A percentile compares a stretch with the other conserved stretches of the same genome.
Conservation (phyloP, 2,329 filamentous ascomycete genomes). For the Pseudomassariella vexata region DNA sequence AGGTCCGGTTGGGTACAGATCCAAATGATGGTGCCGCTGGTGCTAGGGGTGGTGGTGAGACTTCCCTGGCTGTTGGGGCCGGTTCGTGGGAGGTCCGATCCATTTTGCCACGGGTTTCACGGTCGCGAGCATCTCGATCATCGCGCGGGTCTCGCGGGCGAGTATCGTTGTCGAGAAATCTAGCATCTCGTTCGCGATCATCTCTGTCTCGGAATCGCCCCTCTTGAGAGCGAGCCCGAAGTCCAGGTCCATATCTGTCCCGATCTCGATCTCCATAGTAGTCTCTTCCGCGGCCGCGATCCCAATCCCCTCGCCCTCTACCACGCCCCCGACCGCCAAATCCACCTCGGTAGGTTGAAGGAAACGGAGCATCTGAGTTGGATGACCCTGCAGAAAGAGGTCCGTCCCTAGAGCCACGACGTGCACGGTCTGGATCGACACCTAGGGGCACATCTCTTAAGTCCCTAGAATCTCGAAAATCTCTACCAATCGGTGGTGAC, state of each 20-base stretch:
- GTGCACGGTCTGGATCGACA: slow-evolving; percentile 60
- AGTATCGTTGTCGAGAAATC: slow-evolving; percentile 29
- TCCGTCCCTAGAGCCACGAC: slow-evolving; percentile 66
- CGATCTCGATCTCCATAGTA: slow-evolving; percentile 61
- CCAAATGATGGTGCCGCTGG: slow-evolving; percentile 55
- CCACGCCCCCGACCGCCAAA: slow-evolving; percentile 51
- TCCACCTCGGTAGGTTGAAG: slow-evolving; percentile 48
- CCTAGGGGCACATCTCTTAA: slow-evolving; percentile 49
- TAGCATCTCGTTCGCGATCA: slow-evolving; percentile 29
- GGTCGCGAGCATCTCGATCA: slow-evolving; percentile 40
- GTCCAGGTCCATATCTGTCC: slow-evolving; percentile 39
- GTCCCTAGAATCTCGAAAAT: slow-evolving; percentile 55
- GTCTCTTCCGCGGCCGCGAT: slow-evolving; percentile 40
- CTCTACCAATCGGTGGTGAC: slow-evolving; percentile 60
- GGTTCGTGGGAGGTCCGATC: slow-evolving; percentile 48
- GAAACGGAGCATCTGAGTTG: slow-evolving; percentile 60
- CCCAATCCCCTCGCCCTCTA: slow-evolving; percentile 46
- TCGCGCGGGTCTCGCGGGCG: slow-evolving; percentile 41
- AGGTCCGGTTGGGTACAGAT: slow-evolving; percentile 43
- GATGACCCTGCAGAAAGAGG: slow-evolving; percentile 67
- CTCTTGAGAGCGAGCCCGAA: slow-evolving; percentile 61
- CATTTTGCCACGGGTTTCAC: slow-evolving; percentile 37
- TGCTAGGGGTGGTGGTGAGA: slow-evolving; percentile 51
- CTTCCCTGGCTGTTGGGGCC: slow-evolving; percentile 39
- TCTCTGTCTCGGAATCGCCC: slow-evolving; percentile 51